Percentiles rank a stretch among this genome's conserved stretches.
Conservation (phyloP, 2,329 filamentous ascomycete genomes). For the Pseudogymnoascus sp. region DNA sequence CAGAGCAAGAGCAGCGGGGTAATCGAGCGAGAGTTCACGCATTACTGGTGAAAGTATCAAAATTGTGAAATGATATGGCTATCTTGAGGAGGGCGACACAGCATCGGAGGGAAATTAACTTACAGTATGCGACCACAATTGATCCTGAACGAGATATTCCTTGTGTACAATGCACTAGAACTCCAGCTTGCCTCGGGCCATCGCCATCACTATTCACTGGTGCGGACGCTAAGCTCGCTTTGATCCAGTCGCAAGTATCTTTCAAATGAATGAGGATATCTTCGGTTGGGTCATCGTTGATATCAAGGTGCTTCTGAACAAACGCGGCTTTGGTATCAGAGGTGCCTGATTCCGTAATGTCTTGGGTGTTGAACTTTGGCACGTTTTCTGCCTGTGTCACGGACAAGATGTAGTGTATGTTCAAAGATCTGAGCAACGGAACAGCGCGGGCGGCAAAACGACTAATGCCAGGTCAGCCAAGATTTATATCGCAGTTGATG, state of each 20-base stretch:
- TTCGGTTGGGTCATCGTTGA: conserved; percentile 20
- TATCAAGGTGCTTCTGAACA: conserved; percentile 17
- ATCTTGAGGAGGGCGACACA: not conserved
- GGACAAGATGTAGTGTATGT: conserved; percentile 12
- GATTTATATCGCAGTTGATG: not conserved
- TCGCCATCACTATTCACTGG: not conserved
- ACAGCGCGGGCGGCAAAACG: conserved; percentile 12
- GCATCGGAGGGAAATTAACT: conserved; percentile 3
- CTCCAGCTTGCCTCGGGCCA: not conserved
- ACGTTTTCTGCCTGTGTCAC: conserved; percentile 10
- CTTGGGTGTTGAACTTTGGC: conserved; percentile 3
- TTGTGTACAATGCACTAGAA: conserved; percentile 23
- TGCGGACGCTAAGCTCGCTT: conserved; percentile 8
- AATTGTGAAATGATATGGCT: not conserved
- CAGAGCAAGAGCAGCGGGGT: conserved; percentile 16
- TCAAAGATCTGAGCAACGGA: conserved; percentile 2
- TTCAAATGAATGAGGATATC: conserved; percentile 20
- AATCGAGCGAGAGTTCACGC: conserved; percentile 16
- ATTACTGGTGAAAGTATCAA: conserved; percentile 17
- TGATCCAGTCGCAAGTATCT: conserved; percentile 21
- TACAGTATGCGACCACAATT: conserved; percentile 21
- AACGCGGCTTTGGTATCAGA: not conserved
- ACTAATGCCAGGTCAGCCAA: not conserved
- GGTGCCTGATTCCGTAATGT: not conserved
- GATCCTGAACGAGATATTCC: conserved; percentile 22